Evolutionary conservation across 768 basidiomycete species (phyloP), one percentile per base, ranked within the genome.

Genomic region (Scleroderma citrinum): DNA sequence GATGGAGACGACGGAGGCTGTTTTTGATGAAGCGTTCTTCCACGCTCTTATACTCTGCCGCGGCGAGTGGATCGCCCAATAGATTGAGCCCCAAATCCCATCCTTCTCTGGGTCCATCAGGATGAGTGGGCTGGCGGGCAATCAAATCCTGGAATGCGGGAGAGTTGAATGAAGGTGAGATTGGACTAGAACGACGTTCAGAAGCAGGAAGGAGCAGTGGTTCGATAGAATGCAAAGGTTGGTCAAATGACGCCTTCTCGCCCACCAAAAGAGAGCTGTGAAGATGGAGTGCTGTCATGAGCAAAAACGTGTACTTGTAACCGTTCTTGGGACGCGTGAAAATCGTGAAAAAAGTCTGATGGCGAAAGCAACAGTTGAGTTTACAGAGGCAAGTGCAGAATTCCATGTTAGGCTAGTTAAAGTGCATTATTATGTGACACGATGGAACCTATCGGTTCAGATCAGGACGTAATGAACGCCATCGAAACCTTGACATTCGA

Each of bases 221-320:
- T 8, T 59, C 20, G 32, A 58, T 57, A 32, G 57, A 51, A 50
- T 51, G 56, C 49, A 60, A 39, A 13, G 54, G 46, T 48, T 46
- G 53, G 42, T 58, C 39, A 17, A 45, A 34, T n/a, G n/a, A n/a
- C 24, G 46, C 44, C 21, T 52, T 57, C 19, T 73, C 72, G 29
- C 70, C 64, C 41, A 70, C 53, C 62, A 76, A 76, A 47, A 80
- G 58, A 29, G 75, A 69, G 57, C 80, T 75, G 64, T 83, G 81
- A 44, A 82, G 72, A 61, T 76, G 75, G 45, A 82, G 62, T 45
- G 78, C 79, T 48, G 80, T 76, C 83, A 85, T 85, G n/a, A 35
- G 40, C 45, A 50, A 37, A 55, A 66, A 38, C 21, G 63, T 54
- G 8, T 19, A 19, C 35, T 36, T 13, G 35, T 12, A 13, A 36